phyloP scores from a whole-genome alignment of 768 basidiomycete genomes.

The Coprinopsis strossmayeri region DNA sequence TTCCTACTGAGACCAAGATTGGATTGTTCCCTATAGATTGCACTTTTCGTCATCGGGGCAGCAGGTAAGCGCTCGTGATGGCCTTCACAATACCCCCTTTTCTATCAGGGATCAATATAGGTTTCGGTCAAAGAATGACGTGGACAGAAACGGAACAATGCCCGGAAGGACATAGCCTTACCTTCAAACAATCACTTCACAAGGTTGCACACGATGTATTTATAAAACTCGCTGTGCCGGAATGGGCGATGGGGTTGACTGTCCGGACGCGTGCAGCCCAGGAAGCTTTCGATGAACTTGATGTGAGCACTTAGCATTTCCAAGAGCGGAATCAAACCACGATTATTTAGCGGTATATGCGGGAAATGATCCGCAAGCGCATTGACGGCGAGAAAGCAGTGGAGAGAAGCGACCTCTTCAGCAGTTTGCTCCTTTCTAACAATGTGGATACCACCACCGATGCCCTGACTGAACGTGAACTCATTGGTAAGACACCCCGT shows the following conservation, averaged over 20 bases:
- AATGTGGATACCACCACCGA: constrained; percentile 23
- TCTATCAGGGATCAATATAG: constrained; percentile 17
- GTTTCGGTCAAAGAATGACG: constrained; percentile 45
- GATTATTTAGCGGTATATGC: constrained; percentile 29
- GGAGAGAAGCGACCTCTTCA: constrained; percentile 45
- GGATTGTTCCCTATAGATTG: constrained; percentile 29
- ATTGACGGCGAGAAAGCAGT: constrained; percentile 25
- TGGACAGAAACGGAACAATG: constrained; percentile 35
- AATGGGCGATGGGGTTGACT: constrained; percentile 31
- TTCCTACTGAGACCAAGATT: constrained; percentile 9
- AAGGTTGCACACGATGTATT: constrained; percentile 31
- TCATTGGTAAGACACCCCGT: constrained; percentile 24
- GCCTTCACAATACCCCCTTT: not conserved
- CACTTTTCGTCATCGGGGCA: constrained; percentile 48
- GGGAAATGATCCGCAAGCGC: constrained; percentile 47
- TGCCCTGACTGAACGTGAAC: constrained; percentile 36
- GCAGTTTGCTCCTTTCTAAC: constrained; percentile 44
- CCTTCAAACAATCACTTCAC: constrained; percentile 45
- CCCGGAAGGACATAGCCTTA: constrained; percentile 38
- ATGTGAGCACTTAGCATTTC: constrained; percentile 20
- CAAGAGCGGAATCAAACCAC: not conserved
- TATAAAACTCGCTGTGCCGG: constrained; percentile 31
- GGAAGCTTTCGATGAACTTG: constrained; percentile 36
- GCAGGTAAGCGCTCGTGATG: constrained; percentile 32
- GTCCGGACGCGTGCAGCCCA: constrained; percentile 22